Conservation (phyloP, 257 asterid genomes). For the Ilex aquifolium region DNA sequence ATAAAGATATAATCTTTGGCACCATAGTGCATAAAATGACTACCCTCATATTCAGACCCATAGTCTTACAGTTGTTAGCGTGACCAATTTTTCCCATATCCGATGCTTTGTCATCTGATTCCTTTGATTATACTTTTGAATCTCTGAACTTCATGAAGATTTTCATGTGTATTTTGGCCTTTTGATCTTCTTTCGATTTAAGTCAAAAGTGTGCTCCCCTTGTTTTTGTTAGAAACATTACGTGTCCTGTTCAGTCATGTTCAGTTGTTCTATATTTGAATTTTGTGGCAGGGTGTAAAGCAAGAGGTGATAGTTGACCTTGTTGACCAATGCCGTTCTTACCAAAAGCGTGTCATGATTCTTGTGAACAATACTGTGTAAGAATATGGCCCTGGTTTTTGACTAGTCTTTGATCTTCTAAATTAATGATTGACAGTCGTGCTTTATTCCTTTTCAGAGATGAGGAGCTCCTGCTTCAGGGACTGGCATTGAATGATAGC, state of each 20-base stretch:
- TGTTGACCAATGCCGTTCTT: conserved; percentile 86
- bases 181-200: too few species aligned
- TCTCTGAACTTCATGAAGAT: background rate
- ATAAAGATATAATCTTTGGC: too few species aligned
- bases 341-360: conserved; percentile 83
- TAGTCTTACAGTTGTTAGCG: too few species aligned
- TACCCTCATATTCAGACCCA: too few species aligned
- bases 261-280: background rate
- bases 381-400: conserved; percentile 20
- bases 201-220: background rate
- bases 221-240: too few species aligned
- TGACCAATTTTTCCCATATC: too few species aligned
- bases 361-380: conserved; percentile 87
- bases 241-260: background rate
- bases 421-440: conserved; percentile 6
- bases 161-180: background rate
- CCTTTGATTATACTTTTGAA: background rate
- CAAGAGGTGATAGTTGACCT: conserved; percentile 88
- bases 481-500: conserved; percentile 72
- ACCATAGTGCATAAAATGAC: too few species aligned
- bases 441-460: conserved; percentile 41
- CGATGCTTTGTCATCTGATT: too few species aligned
- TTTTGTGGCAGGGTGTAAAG: conserved; percentile 55
- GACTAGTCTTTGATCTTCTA: conserved; percentile 3
- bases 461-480: conserved; percentile 75